Conservation (phyloP, 208 protist species). For the Leishmania aethiopica region DNA sequence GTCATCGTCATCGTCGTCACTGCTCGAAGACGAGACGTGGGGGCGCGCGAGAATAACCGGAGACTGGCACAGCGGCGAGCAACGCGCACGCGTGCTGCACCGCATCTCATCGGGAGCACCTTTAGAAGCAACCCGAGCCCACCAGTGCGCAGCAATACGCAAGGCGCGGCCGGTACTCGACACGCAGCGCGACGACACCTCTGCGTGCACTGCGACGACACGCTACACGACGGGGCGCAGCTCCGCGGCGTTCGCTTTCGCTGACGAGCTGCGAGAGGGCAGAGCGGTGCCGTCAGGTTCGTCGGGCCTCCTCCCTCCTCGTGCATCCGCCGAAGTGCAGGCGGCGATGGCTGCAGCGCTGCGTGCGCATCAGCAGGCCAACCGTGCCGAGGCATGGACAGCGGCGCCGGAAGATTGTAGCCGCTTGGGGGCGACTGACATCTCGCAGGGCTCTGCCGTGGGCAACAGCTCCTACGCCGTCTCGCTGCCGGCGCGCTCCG, state of each 20-base stretch:
- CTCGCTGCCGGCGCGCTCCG: constrained; percentile 12
- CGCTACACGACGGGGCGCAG: constrained; percentile 23
- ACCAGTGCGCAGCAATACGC: background rate
- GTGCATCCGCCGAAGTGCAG: constrained; percentile 19
- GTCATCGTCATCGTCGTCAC: constrained; percentile 17
- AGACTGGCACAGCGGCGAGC: background rate
- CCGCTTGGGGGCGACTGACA: background rate
- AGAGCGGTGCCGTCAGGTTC: background rate
- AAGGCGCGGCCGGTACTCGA: constrained; percentile 25
- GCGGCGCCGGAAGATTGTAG: background rate
- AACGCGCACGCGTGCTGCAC: background rate
- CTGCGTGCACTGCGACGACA: constrained; percentile 22
- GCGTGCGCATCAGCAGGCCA: constrained; percentile 11
- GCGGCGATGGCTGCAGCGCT: constrained; percentile 15
- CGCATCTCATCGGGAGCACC: background rate
- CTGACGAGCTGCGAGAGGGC: background rate
- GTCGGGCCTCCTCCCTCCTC: constrained; percentile 13
- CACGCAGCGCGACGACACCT: constrained; percentile 12
- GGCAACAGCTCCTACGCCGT: constrained; percentile 13
- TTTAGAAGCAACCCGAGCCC: background rate
- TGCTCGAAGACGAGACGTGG: background rate
- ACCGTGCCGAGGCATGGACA: background rate
- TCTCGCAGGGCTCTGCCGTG: constrained; percentile 5
- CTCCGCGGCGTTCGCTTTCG: background rate
- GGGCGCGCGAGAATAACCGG: background rate